A percentile compares a stretch with the other conserved stretches of the same genome.
Evolutionary conservation across 2,329 filamentous ascomycete genomes (phyloP).

Genomic region (Ascochyta fabae): DNA sequence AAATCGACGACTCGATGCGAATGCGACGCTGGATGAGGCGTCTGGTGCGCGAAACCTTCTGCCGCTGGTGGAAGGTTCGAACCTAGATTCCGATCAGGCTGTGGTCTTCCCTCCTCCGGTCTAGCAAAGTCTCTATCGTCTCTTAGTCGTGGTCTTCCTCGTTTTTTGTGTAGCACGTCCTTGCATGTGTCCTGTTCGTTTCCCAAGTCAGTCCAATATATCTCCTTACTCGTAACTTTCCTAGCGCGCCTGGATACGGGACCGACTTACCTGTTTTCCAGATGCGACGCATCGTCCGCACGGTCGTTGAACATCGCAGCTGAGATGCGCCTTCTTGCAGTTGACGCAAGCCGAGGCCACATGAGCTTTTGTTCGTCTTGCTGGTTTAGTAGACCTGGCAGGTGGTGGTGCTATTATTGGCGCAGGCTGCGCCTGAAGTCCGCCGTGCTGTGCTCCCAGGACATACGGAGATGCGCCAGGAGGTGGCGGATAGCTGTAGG

Average conservation of each 20-base stretch:
- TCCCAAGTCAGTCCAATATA: slow-evolving; percentile 20
- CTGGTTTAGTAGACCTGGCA: slow-evolving; percentile 41
- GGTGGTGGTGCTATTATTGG: slow-evolving; percentile 43
- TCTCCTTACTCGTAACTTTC: slow-evolving; percentile 10
- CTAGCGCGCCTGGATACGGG: slow-evolving; percentile 4
- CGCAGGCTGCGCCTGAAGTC: slow-evolving; percentile 41
- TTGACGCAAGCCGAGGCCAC: slow-evolving; percentile 85
- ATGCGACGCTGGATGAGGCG: slow-evolving; percentile 29
- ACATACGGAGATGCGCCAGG: slow-evolving; percentile 34
- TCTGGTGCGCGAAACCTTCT: slow-evolving; percentile 31
- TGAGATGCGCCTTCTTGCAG: slow-evolving; percentile 82
- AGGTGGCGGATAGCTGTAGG: slow-evolving; percentile 37
- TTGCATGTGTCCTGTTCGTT: slow-evolving; percentile 71
- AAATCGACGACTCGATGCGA: slow-evolving; percentile 34
- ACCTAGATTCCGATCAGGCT: slow-evolving; percentile 34
- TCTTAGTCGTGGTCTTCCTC: slow-evolving; percentile 76
- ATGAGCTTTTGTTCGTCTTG: slow-evolving; percentile 71
- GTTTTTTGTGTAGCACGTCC: slow-evolving; percentile 86
- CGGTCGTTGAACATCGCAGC: slow-evolving; percentile 71
- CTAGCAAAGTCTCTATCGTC: slow-evolving; percentile 57
- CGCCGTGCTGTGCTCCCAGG: slow-evolving; percentile 33
- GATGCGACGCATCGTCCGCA: slow-evolving; percentile 79
- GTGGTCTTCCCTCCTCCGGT: slow-evolving; percentile 37
- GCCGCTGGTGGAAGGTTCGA: slow-evolving; percentile 25
- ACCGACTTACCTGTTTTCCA: slow-evolving; percentile 66